Evolutionary conservation across 352 stramenopile species (phyloP).

Genomic region (Plasmopara muralis): DNA sequence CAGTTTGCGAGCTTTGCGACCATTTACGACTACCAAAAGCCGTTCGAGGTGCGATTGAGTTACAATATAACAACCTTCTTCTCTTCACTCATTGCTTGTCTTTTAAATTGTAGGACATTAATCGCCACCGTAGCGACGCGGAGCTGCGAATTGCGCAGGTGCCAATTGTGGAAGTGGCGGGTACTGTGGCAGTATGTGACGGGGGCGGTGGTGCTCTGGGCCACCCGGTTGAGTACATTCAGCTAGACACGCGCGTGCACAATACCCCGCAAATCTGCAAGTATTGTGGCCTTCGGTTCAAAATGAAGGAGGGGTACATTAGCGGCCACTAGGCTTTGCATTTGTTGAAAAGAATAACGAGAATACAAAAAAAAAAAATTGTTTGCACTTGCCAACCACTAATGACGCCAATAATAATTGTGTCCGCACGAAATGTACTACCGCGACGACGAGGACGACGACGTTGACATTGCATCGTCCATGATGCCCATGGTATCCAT

Average conservation of each 20-base stretch:
- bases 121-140: conserved; percentile 85
- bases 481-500: conserved; percentile 48
- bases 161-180: conserved; percentile 88
- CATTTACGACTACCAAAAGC: conserved; percentile 64
- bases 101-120: conserved; percentile 44
- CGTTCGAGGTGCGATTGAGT: conserved; percentile 39
- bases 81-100: neutral
- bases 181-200: conserved; percentile 91
- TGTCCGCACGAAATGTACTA: conserved; percentile 12
- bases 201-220: conserved; percentile 93
- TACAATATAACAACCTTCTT: neutral
- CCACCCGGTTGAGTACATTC: conserved; percentile 95
- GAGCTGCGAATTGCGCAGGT: conserved; percentile 85
- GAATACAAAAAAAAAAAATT: conserved; percentile 21
- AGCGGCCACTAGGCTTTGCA: conserved; percentile 37
- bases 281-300: conserved; percentile 91
- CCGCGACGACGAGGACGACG: conserved; percentile 17
- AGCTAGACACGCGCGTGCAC: conserved; percentile 82
- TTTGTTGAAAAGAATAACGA: conserved; percentile 7
- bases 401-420: neutral
- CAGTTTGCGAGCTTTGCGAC: conserved; percentile 47
- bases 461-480: conserved; percentile 15
- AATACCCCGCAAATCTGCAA: conserved; percentile 80
- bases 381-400: too few relatives aligned
- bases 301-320: conserved; percentile 73